Base-by-base conservation (phyloP, 352 stramenopile genomes). In the Globisporangium megalacanthum region DNA sequence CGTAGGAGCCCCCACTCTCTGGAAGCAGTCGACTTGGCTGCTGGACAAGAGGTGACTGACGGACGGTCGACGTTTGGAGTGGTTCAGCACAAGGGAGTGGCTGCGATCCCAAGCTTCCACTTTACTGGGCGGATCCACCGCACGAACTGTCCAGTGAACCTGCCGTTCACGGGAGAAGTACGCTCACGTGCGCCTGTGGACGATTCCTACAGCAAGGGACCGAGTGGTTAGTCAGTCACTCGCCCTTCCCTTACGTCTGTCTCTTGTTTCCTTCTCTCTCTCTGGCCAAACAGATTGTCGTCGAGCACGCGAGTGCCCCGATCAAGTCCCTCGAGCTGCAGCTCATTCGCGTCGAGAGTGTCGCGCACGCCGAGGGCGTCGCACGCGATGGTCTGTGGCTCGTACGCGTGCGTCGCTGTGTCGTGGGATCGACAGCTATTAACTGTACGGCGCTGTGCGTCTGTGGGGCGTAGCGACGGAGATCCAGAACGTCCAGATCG, bases 401-500 rank as follows among this genome's bases (percentile, higher is more conserved):
- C 6, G 49, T 11, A 42, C 15, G 14, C 48, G 9, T 49, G 14
- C 48, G 9, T 49, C 44, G 3, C n/a, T 49, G 15, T 49, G 4
- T 49, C 22, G 15, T 25, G 25, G 25, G 25, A 29, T 29, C 25
- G 25, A 29, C 25, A 29, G 25, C 25, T 4, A 29, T 4, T 29
- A 1, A 29, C 25, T 29, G 25, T 29, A 4, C 4, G 25, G 1
- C 25, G 25, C 25, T 29, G 25, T 29, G 25, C 4, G 25, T 29
- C 25, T 29, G 25, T 29, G 25, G 25, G 9, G 1, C 1, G 15
- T 22, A 94, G 88, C 91, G 20, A 97, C 92, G 4, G 92, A 98
- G 70, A 96, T 98, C 57, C 91, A 97, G 57, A 97, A 95, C 68
- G 84, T 97, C 31, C 91, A 98, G 62, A 94, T 98, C 55, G 92